Percentiles rank a stretch among this genome's conserved stretches.
These are phyloP conservation scores for Xylaria sp. DNA, from an alignment of 2,329 filamentous ascomycete species.

Conservation along the genomic window DNA sequence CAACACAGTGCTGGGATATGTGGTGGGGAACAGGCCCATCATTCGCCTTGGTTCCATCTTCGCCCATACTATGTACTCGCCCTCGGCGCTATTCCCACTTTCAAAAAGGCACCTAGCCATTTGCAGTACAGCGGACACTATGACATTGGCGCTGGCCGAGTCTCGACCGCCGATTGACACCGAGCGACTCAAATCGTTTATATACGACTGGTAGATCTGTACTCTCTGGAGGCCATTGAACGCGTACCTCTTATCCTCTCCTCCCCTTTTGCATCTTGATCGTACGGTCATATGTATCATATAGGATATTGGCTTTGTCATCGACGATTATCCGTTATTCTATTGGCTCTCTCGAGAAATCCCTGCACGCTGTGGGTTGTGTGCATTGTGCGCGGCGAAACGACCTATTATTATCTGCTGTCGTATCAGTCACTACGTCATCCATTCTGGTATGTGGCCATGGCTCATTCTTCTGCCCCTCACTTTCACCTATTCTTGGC, in stretches of 20 bases:
- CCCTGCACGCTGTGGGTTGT: not conserved
- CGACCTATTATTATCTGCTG: not conserved
- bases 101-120: conserved; percentile 3
- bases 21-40: conserved; percentile 11
- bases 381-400: not conserved
- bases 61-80: not conserved
- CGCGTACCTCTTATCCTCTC: not conserved
- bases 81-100: conserved; percentile 3
- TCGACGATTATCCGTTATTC: not conserved
- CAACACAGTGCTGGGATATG: not conserved
- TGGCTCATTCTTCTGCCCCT: conserved; percentile 1
- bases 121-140: conserved; percentile 23
- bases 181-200: not conserved
- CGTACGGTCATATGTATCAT: too few relatives aligned
- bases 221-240: too few relatives aligned
- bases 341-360: not conserved
- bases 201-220: not conserved
- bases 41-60: conserved; percentile 4
- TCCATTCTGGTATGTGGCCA: conserved; percentile 11
- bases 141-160: conserved; percentile 10
- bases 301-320: too few relatives aligned
- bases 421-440: conserved; percentile 14
- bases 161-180: conserved; percentile 1
- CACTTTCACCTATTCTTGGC: not conserved
- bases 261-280: not conserved